Conservation (phyloP, 805 yeast genomes). For the Teunomyces barrocoloradensis region DNA sequence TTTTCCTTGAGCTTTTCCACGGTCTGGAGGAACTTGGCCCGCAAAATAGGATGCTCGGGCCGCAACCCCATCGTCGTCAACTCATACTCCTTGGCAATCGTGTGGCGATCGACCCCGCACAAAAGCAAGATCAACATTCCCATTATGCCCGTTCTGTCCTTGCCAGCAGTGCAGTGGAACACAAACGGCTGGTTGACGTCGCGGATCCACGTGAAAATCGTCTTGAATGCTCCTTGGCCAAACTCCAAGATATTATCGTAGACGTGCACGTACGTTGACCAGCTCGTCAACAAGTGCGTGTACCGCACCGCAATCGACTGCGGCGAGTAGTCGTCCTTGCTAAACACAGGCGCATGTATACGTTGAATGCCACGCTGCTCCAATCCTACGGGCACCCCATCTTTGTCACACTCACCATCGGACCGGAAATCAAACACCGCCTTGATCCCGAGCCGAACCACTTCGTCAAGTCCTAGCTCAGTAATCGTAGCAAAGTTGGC, state of each 20-base stretch:
- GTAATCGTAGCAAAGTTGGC: slow-evolving; percentile 60
- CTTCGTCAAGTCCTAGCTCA: slow-evolving; percentile 40
- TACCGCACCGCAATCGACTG: slow-evolving; percentile 57
- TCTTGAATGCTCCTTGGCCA: slow-evolving; percentile 48
- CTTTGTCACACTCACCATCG: slow-evolving; percentile 48
- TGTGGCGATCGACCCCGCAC: slow-evolving; percentile 62
- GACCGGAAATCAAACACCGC: slow-evolving; percentile 70
- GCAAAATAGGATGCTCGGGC: slow-evolving; percentile 46
- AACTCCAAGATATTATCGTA: slow-evolving; percentile 55
- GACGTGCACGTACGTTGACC: slow-evolving; percentile 61
- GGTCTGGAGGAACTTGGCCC: slow-evolving; percentile 30
- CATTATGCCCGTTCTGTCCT: slow-evolving; percentile 78
- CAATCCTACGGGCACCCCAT: slow-evolving; percentile 39
- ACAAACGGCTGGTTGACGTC: slow-evolving; percentile 52
- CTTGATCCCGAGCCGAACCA: slow-evolving; percentile 44
- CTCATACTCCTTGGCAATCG: slow-evolving; percentile 74
- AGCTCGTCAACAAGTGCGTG: slow-evolving; percentile 52
- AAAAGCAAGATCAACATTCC: slow-evolving; percentile 64
- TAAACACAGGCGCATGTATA: slow-evolving; percentile 57
- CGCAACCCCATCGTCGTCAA: slow-evolving; percentile 63
- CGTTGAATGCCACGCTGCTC: slow-evolving; percentile 45
- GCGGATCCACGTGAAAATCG: slow-evolving; percentile 53
- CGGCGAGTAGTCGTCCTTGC: slow-evolving; percentile 58
- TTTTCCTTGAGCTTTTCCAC: slow-evolving; percentile 30
- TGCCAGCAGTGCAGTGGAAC: slow-evolving; percentile 83